These are phyloP conservation scores for Alternaria sp. DNA, from an alignment of 2,329 filamentous ascomycete species.

Conservation along the genomic window DNA sequence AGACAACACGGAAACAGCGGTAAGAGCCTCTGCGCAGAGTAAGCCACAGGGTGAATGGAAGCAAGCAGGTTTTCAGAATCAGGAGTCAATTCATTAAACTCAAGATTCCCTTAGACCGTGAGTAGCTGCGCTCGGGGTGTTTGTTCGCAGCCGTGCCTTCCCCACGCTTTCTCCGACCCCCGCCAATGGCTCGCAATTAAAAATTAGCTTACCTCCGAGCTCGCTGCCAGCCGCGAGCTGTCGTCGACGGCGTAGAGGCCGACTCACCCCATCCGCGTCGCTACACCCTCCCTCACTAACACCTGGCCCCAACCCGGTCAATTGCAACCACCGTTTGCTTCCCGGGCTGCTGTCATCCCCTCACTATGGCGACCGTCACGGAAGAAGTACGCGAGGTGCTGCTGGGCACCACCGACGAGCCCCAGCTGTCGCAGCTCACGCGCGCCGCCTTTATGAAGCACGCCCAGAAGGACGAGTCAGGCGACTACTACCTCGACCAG, in stretches of 20 bases:
- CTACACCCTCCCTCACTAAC: conserved; percentile 18
- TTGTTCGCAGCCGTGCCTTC: conserved; percentile 26
- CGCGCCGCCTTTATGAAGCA: conserved; percentile 77
- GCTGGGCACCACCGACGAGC: conserved; percentile 65
- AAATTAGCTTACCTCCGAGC: conserved; percentile 36
- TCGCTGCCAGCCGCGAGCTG: conserved; percentile 30
- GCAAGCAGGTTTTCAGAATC: background rate
- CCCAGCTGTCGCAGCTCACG: conserved; percentile 74
- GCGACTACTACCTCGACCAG: conserved; percentile 79
- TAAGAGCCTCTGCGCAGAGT: background rate
- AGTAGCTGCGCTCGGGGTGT: background rate
- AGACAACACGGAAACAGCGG: background rate
- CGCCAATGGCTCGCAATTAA: conserved; percentile 29
- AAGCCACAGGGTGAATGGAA: background rate
- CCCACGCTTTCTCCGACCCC: conserved; percentile 38
- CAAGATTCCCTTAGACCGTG: background rate
- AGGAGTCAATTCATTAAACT: background rate
- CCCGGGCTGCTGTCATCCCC: conserved; percentile 15
- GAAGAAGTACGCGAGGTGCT: conserved; percentile 68
- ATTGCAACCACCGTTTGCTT: conserved; percentile 33
- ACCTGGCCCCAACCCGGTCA: conserved; percentile 23
- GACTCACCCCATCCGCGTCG: conserved; percentile 27
- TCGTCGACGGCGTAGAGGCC: conserved; percentile 26
- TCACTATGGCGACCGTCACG: conserved; percentile 65
- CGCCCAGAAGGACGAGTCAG: conserved; percentile 76